phyloP scores from a whole-genome alignment of 2,329 filamentous ascomycete species.

The Macrophomina tecta region DNA sequence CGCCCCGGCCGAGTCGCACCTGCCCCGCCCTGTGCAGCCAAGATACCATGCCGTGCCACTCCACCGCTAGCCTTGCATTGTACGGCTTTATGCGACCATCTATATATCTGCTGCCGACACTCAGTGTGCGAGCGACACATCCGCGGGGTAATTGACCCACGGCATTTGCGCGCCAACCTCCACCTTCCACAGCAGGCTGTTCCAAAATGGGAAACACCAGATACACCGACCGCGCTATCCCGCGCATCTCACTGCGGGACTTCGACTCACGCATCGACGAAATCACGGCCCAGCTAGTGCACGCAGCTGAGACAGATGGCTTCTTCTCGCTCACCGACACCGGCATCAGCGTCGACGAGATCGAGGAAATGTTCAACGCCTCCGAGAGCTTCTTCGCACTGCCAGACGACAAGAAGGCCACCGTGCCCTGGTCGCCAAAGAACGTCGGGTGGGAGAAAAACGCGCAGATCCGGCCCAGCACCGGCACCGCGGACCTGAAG shows the following conservation, averaged over 20 bases:
- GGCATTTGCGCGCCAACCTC: neutral
- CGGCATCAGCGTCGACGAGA: slow-evolving; percentile 55
- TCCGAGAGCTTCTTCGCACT: slow-evolving; percentile 63
- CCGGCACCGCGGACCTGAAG: slow-evolving; percentile 64
- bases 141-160: too few species aligned
- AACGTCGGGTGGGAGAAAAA: slow-evolving; percentile 69
- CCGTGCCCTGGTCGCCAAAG: slow-evolving; percentile 60
- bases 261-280: slow-evolving; percentile 60
- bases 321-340: slow-evolving; percentile 66
- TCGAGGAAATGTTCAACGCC: slow-evolving; percentile 59
- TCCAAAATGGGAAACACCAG: slow-evolving; percentile 4
- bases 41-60: neutral
- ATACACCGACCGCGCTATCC: slow-evolving; percentile 50
- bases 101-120: neutral
- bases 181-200: neutral
- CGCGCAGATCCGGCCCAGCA: slow-evolving; percentile 64
- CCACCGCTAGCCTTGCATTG: neutral
- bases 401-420: slow-evolving; percentile 58
- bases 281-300: slow-evolving; percentile 59
- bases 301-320: slow-evolving; percentile 64
- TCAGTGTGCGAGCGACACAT: too few species aligned
- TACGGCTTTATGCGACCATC: neutral
- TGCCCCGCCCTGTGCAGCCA: neutral
- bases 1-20: slow-evolving; percentile 7
- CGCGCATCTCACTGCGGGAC: slow-evolving; percentile 60